A percentile compares a stretch with the other conserved stretches of the same genome.
Conservation (phyloP, 169 alveolate genomes). For the Neospora caninum region DNA sequence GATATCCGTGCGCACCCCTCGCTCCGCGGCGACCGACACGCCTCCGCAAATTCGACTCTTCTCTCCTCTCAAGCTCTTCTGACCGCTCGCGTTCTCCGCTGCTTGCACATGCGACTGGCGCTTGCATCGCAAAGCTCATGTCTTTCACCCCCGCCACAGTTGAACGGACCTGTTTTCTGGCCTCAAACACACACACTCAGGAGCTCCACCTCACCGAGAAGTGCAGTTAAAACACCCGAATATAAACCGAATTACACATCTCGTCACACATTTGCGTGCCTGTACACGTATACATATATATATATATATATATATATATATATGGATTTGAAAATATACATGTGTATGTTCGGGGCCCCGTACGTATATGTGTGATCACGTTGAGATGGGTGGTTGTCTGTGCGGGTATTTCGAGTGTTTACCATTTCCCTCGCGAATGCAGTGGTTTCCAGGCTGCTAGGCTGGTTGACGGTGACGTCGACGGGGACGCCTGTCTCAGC, state of each 20-base stretch:
- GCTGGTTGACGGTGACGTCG: constrained; percentile 69
- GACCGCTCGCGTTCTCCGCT: no score
- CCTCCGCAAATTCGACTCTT: no score
- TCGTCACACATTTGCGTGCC: background rate
- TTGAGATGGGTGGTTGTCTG: no score
- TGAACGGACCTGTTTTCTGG: no score
- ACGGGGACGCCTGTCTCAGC: constrained; percentile 72
- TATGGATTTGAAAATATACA: background rate
- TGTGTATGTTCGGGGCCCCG: background rate
- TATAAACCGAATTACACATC: background rate
- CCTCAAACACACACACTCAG: no score
- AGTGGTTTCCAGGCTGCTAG: constrained; percentile 68
- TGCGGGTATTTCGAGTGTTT: background rate
- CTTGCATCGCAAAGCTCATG: no score
- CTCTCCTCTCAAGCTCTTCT: no score
- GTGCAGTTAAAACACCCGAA: background rate
- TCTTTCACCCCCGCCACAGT: no score
- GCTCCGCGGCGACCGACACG: no score
- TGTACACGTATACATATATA: background rate
- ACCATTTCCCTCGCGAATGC: constrained; percentile 49
- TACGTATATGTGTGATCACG: background rate
- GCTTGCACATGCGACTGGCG: no score
- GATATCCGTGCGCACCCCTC: no score
- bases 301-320: background rate
- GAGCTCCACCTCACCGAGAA: background rate